Base-by-base conservation (phyloP, 306 rosid genomes). In the Lagenaria siceraria region DNA sequence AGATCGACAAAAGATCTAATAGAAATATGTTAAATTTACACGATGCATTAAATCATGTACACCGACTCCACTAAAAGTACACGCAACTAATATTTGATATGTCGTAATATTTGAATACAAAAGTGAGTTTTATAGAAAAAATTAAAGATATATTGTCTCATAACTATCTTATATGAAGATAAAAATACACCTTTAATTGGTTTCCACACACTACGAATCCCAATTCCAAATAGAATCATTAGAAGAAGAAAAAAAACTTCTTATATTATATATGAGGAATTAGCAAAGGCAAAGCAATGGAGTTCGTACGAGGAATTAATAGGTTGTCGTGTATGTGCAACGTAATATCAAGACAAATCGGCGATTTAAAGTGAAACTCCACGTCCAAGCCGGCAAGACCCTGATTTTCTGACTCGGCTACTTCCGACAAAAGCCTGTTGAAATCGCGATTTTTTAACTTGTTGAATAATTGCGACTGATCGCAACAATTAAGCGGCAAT, bases 401-500 rank as follows among this genome's bases (percentile, higher is more conserved):
- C 25, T 33, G 25, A 18, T 64, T 64, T 64, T 64, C 5, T 64
- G 71, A 64, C 71, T 64, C 71, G 25, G 46, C 71, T 35, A 38
- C 52, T 10, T 25, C 75, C 75, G 56, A 69, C 75, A 69, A 69
- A 43, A 43, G 18, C 75, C 56, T 43, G 55, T 43, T 12, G 0
- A 43, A 69, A 42, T 69, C 75, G 55, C 75, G 35, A 69, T 69
- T 69, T 43, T 43, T 69, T 69, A 69, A 69, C 75, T 46, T 33
- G 6, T 46, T 33, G 6, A 42, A 22, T 22, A 69, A 69, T 43
- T 42, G 21, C 21, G 7, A 69, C 13, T 69, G 75, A 69, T 25
- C 31, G 75, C 75, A 56, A 69, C 75, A 69, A 22, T 69, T 66
- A 38, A 66, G 74, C 55, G 75, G 56, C 74, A 66, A 66, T 19